Base-by-base conservation (phyloP, 148 eudicot genomes). In the Fagopyrum homotropicum region DNA sequence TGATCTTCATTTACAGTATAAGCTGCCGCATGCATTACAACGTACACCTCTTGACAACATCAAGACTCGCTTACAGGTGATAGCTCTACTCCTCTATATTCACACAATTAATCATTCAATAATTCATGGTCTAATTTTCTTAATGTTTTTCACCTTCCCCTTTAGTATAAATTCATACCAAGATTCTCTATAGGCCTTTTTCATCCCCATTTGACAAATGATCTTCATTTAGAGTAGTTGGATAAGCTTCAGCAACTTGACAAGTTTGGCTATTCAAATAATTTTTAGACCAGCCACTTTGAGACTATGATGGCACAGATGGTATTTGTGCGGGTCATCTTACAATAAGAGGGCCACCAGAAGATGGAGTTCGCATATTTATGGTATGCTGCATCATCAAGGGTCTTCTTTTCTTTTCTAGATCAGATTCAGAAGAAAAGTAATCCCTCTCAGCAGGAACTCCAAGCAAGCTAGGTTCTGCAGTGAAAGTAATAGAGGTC, bases 381-480 rank as follows among this genome's bases (percentile, higher is more conserved):
- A 75, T 79, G 30, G 79, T 77, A 9, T 75, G 85, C 60, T 80
- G 84, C 74, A 77, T 60, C 46, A 79, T 75, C 48, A 59, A n/a
- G 80, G 76, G 64, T 73, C 80, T 80, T 84, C 80, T 81, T 81
- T 79, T 82, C 47, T 44, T 59, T 63, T 86, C 89, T 73, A 56
- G 22, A 63, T 81, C 83, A 55, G 75, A 59, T 46, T 84, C 89
- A 50, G 80, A 82, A 76, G 72, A 71, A 74, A 45, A 68, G 70
- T 51, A 76, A 69, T 89, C 98, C 79, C 89, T 86, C 79, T 84
- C 82, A 76, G 80, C 79, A 29, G 94, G 94, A 77, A 80, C 87
- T 66, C 93, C 93, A 83, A 92, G 96, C 84, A 95, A 83, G 79
- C 97, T 85, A 30, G 89, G 89, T 83, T 92, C 98, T 95, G 82